phyloP scores from a whole-genome alignment of 2,329 filamentous ascomycete genomes.

The Ceratocystis alfenasii region DNA sequence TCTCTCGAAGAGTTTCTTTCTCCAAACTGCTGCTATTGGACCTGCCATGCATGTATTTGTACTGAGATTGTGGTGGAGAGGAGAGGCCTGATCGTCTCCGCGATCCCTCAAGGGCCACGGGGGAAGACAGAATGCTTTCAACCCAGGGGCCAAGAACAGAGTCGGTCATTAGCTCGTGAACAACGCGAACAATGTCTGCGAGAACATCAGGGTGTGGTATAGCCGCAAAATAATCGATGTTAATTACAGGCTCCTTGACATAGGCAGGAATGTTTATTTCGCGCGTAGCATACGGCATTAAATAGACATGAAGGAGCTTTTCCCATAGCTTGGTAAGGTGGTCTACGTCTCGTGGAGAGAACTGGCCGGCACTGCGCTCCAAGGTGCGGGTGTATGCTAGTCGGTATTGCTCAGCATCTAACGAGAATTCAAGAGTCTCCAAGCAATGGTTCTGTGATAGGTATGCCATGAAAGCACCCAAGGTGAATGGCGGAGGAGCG shows the following conservation, averaged over 20 bases:
- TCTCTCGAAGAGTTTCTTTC: background rate
- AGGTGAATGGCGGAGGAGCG: slow-evolving; percentile 76
- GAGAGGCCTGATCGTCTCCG: background rate
- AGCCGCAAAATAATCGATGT: slow-evolving; percentile 27
- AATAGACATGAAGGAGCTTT: slow-evolving; percentile 80
- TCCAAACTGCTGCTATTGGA: slow-evolving; percentile 10
- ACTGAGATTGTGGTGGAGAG: slow-evolving; percentile 2
- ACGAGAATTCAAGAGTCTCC: slow-evolving; percentile 91
- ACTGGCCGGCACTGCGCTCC: slow-evolving; percentile 25
- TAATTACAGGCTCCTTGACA: slow-evolving; percentile 51
- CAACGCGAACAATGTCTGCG: slow-evolving; percentile 71
- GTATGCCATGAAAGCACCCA: slow-evolving; percentile 90
- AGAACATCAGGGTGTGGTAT: slow-evolving; percentile 65
- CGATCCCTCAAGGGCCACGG: slow-evolving; percentile 35
- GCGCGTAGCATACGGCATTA: slow-evolving; percentile 68
- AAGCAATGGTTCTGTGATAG: slow-evolving; percentile 94
- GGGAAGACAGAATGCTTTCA: slow-evolving; percentile 27
- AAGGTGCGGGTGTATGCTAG: slow-evolving; percentile 41
- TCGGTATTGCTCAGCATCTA: slow-evolving; percentile 80
- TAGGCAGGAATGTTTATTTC: slow-evolving; percentile 84
- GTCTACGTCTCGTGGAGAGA: slow-evolving; percentile 38
- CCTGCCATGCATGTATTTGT: slow-evolving; percentile 11
- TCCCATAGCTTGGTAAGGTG: slow-evolving; percentile 75
- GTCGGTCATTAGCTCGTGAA: slow-evolving; percentile 95
- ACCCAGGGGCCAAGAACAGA: slow-evolving; percentile 88